Evolutionary conservation across 2,329 filamentous ascomycete genomes (phyloP).

Genomic region (Fusarium avenaceum): DNA sequence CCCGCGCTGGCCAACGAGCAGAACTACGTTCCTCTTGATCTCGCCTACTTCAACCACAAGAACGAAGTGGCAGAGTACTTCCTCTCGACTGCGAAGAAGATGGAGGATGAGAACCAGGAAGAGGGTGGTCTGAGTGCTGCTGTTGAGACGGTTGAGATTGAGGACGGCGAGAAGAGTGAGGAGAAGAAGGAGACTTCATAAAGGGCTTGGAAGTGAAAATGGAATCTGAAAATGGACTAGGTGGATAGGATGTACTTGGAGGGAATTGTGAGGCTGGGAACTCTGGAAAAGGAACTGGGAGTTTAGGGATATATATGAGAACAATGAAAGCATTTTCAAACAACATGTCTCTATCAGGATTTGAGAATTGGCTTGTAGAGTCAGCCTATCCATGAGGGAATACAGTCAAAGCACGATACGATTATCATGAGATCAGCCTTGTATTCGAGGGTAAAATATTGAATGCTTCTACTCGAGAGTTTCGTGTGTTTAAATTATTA

Average conservation of each 20-base stretch:
- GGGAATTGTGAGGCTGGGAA: neutral
- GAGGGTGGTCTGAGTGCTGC: constrained; percentile 59
- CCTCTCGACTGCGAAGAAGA: constrained; percentile 60
- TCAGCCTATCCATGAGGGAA: too few species aligned
- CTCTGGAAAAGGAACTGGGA: constrained; percentile 8
- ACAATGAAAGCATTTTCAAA: constrained; percentile 17
- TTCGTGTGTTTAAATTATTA: too few species aligned
- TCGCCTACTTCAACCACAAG: constrained; percentile 79
- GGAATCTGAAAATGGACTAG: neutral
- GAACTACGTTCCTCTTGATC: constrained; percentile 83
- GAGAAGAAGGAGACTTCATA: constrained; percentile 41
- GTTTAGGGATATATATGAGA: constrained; percentile 27
- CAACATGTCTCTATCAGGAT: neutral
- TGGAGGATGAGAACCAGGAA: constrained; percentile 63
- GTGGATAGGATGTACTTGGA: neutral
- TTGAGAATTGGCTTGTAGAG: too few species aligned
- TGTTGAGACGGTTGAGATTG: constrained; percentile 57
- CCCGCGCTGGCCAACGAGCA: constrained; percentile 84
- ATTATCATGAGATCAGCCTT: too few species aligned
- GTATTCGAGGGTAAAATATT: too few species aligned
- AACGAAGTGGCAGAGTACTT: constrained; percentile 74
- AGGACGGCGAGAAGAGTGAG: constrained; percentile 49
- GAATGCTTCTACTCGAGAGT: too few species aligned
- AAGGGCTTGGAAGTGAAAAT: too few species aligned
- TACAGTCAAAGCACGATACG: too few species aligned